Evolutionary conservation across 345 rosid genomes (phyloP), one percentile per base, ranked within the genome.

Genomic region (Lepidium sativum): DNA sequence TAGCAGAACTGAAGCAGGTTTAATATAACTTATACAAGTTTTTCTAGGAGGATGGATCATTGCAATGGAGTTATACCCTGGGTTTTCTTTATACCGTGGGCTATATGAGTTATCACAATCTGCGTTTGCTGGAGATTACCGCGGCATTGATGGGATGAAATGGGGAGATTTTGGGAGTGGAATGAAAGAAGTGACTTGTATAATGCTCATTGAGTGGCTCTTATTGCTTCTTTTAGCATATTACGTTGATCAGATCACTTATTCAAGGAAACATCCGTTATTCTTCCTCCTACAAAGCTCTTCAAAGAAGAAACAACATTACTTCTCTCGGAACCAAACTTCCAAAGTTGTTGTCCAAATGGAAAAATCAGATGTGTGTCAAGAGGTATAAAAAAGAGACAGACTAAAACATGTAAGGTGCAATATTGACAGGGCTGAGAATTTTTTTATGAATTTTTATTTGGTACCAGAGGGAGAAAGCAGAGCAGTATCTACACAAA

Each of bases 71-170:
- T 52, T 94, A 65, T 90, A 80, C 70, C 99, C 99, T 61, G 96
- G 99, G 21, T 94, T 94, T 64, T 54, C 97, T 49, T 39, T 94
- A 29, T 90, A 83, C 66, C 97, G 96, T 15, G 99, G 99, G 7
- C 60, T 94, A 55, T 94, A 94, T 33, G 96, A 94, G 80, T 79
- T 94, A 40, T 76, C 85, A 8, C 82, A 84, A 45, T 82, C 84
- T 68, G 52, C 97, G 9, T 79, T 83, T 47, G 32, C 8, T 0
- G 97, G 85, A 33, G 63, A 75, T 66, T 68, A 60, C 65, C 76
- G 82, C 60, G 92, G 89, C 4, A 76, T 79, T 41, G 43, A 75
- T 69, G 97, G 99, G 62, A 94, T 94, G 95, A 75, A 33, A 38
- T 94, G 97, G 99, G 10, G 69, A 34, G 53, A 88, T 78, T 70